Evolutionary conservation across 192 early-diverging fungal species (phyloP), one percentile per base, ranked within the genome.

Genomic region (Phlyctochytrium planicorne): DNA sequence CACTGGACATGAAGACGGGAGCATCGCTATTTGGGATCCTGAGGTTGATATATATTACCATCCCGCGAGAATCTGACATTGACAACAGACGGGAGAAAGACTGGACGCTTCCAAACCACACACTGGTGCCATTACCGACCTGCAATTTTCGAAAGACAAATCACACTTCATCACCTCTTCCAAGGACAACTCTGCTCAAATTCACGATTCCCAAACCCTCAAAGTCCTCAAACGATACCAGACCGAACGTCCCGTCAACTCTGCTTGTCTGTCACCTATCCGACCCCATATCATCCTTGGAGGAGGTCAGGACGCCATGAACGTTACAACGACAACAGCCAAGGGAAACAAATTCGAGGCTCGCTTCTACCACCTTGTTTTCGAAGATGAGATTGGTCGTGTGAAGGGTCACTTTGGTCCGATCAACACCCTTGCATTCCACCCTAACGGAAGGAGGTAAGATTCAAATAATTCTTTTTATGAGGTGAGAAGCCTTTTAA

Each of bases 341-440:
- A 86, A 91, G 73, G 88, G 91, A 76, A 96, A 95, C 73, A 96
- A 98, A 81, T 99, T 99, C 79, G 97, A 99, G 80, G 89, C 87
- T 32, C 72, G 82, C 55, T 98, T 99, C 88, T 99, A 90, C 88
- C 97, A 99, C 83, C 90, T 91, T 72, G 87, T 95, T 65, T 90
- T 97, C 63, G 91, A 96, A 70, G 94, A 96, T 73, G 96, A 99
- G 79, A 92, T 97, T 56, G 95, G 95, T 59, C 89, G 95, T 70
- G 91, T 95, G 37, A 93, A 92, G 84, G 97, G 97, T 29, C 97
- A 99, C 72, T 99, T 99, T 78, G 97, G 97, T 70, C 97, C 97
- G 37, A 98, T 99, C 80, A 99, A 99, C 81, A 99, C 96, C 17
- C 84, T 99, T 60, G 95, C 97, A 2, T 92, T 97, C 62, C 94